Evolutionary conservation across 495 filamentous ascomycete genomes (phyloP).

Genomic region (Immersiella caudata): DNA sequence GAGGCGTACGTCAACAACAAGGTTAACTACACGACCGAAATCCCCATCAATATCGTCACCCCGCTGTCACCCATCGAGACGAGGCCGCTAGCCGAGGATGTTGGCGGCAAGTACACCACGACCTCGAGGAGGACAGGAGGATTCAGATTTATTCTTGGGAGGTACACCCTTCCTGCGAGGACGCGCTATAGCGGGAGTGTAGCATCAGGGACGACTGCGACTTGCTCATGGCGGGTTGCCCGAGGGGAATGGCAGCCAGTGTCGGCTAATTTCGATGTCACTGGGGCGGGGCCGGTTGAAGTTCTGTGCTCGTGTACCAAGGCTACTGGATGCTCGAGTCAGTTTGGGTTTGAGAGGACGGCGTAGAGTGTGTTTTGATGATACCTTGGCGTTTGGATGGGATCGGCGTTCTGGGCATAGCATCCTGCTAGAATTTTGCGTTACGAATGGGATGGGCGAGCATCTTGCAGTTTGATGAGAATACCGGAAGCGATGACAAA

Average conservation of each 20-base stretch:
- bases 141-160: neutral
- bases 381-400: neutral
- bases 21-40: neutral
- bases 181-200: neutral
- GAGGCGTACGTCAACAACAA: conserved; percentile 2
- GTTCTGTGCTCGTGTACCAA: neutral
- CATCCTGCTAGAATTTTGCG: neutral
- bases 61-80: neutral
- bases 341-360: neutral
- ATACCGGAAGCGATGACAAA: too few relatives aligned
- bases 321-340: neutral
- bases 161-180: neutral
- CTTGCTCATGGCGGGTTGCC: neutral
- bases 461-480: too few relatives aligned
- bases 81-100: neutral
- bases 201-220: neutral
- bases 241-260: neutral
- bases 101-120: neutral
- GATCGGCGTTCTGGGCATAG: neutral
- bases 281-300: neutral
- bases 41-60: neutral
- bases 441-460: too few relatives aligned
- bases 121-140: neutral
- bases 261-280: neutral
- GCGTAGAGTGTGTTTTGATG: neutral